Percentiles rank a stretch among this genome's conserved stretches.
Conservation (phyloP, 2,329 filamentous ascomycete species). For the Fusarium tuaranense region DNA sequence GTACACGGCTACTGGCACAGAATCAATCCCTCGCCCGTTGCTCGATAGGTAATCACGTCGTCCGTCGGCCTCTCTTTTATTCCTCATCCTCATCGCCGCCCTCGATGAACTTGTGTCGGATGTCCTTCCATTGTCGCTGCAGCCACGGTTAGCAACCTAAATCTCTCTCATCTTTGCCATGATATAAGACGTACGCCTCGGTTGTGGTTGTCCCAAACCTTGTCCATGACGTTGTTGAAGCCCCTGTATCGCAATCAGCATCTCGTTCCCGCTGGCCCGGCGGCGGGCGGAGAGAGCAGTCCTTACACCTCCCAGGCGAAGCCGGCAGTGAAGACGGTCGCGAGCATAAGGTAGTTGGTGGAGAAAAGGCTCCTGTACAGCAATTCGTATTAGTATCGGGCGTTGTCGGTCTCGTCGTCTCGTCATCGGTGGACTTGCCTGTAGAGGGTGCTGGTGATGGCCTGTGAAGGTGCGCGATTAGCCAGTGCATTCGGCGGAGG, state of each 20-base stretch:
- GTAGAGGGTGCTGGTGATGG: constrained; percentile 54
- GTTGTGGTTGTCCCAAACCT: constrained; percentile 92
- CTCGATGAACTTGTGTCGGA: constrained; percentile 88
- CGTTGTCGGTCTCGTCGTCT: constrained; percentile 26
- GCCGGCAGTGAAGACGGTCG: constrained; percentile 84
- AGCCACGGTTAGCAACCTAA: constrained; percentile 42
- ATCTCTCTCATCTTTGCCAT: not conserved
- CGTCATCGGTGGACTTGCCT: constrained; percentile 50
- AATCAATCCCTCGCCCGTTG: constrained; percentile 36
- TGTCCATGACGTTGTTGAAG: constrained; percentile 86
- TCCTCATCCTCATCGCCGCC: constrained; percentile 64
- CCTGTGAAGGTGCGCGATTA: constrained; percentile 53
- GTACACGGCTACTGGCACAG: constrained; percentile 49
- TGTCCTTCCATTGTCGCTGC: constrained; percentile 99
- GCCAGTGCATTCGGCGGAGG: constrained; percentile 32
- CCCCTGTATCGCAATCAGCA: constrained; percentile 67
- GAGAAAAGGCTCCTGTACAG: constrained; percentile 80
- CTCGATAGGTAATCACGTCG: constrained; percentile 27
- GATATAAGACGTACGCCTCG: constrained; percentile 77
- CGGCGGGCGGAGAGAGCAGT: constrained; percentile 35
- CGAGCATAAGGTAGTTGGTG: constrained; percentile 89
- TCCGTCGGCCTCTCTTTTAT: constrained; percentile 27
- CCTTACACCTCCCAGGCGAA: constrained; percentile 95
- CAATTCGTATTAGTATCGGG: constrained; percentile 40
- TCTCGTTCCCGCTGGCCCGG: constrained; percentile 32